Evolutionary conservation across 2,329 filamentous ascomycete genomes (phyloP).

Genomic region (Arthrobotrys iridis): DNA sequence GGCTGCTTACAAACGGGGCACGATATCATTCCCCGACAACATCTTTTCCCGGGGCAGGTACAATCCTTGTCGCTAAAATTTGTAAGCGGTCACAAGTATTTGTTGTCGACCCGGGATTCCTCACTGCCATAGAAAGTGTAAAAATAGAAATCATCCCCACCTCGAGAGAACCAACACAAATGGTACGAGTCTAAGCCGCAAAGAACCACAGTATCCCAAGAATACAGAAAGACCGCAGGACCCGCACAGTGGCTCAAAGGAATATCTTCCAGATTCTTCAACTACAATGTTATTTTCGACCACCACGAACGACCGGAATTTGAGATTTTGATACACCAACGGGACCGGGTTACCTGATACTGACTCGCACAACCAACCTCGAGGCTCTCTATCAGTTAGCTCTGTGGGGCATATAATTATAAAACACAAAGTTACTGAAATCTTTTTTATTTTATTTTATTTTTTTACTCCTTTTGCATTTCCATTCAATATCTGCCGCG

Average conservation of each 20-base stretch:
- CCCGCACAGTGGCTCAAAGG: slow-evolving; percentile 33
- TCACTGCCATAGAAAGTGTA: slow-evolving; percentile 16
- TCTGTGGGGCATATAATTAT: not conserved
- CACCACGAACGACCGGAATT: slow-evolving; percentile 23
- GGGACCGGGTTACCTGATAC: slow-evolving; percentile 10
- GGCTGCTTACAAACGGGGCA: too few relatives aligned
- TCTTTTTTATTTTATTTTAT: not conserved
- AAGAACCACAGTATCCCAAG: slow-evolving; percentile 34
- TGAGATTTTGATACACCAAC: slow-evolving; percentile 42
- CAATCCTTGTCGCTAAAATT: slow-evolving; percentile 51
- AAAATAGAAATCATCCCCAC: slow-evolving; percentile 52
- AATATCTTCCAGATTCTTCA: slow-evolving; percentile 15
- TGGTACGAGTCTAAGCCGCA: slow-evolving; percentile 48
- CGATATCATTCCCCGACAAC: not conserved
- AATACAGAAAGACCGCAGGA: slow-evolving; percentile 37
- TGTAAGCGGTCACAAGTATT: slow-evolving; percentile 52
- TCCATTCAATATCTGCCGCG: slow-evolving; percentile 5
- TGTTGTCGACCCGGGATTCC: slow-evolving; percentile 38
- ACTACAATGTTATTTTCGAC: slow-evolving; percentile 36
- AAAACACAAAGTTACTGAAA: not conserved
- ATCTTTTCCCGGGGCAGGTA: slow-evolving; percentile 5
- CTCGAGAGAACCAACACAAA: slow-evolving; percentile 11
- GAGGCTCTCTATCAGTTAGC: not conserved
- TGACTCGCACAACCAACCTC: slow-evolving; percentile 22
- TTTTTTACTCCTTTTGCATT: not conserved